Evolutionary conservation across 2,329 filamentous ascomycete species (phyloP), one percentile per base, ranked within the genome.

Genomic region (Sporothrix schenckii): DNA sequence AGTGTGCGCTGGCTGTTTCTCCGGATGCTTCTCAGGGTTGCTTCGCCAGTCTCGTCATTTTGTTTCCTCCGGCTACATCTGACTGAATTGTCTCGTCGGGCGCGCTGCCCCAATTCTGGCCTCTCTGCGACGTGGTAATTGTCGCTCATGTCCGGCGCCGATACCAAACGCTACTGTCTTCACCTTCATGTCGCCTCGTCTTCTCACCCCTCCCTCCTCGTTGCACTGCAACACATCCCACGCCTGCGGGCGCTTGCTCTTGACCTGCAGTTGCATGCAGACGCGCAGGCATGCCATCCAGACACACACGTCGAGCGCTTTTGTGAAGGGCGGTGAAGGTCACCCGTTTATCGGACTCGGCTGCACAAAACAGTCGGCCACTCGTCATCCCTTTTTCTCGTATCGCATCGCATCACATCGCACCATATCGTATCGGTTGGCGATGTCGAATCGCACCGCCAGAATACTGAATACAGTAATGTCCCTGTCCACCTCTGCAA

Each of bases 261-360:
- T 13, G 34, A 21, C 47, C 34, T 68, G 66, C 66, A 68, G 65
- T 47, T 54, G 65, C 66, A n/a, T 24, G 27, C 65, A 44, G n/a
- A 19, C 30, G 11, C 47, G 54, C 54, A 58, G 27, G 3, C 11
- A 34, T 16, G 27, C 27, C 27, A 30, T 30, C 34, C 54, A 58
- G 5, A 24, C 11, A 21, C 34, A 44, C 34, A 47, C 14, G 44
- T 30, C 19, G 50, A 11, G 41, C 61, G 7, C 27, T 30, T 54
- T 24, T 61, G 34, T 34, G 50, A 56, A 68, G 66, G 66, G 52
- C 53, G 66, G 66, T 68, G 66, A 68, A 49, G n/a, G 21, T 21
- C 39, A 49, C 34, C 39, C 52, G 66, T 68, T 19, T 56, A 24
- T 53, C 21, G 47, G 49, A 16, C 19, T n/a, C 19, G 4, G 14